These are phyloP conservation scores for Penicillium maclennaniae DNA, from an alignment of 495 filamentous ascomycete genomes.

Conservation along the genomic window DNA sequence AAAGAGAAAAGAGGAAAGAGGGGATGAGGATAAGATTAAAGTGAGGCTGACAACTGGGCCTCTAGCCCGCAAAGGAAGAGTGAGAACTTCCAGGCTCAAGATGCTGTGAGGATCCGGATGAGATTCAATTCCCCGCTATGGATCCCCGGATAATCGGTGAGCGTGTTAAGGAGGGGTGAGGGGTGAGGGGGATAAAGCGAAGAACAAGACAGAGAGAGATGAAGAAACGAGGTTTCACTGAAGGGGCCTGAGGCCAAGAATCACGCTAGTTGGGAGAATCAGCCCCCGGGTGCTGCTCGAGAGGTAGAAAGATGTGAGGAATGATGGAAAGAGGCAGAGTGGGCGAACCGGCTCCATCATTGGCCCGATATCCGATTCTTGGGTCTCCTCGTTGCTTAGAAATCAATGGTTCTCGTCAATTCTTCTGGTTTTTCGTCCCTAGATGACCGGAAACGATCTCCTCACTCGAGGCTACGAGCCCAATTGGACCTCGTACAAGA, in stretches of 20 bases:
- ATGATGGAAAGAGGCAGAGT: conserved; percentile 16
- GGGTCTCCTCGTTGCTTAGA: conserved; percentile 12
- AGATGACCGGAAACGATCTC: neutral
- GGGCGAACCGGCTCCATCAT: conserved; percentile 10
- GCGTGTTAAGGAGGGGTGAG: neutral
- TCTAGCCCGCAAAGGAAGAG: conserved; percentile 11
- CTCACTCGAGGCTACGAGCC: neutral
- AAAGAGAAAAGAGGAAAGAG: neutral
- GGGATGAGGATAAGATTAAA: neutral
- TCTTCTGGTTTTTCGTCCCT: neutral
- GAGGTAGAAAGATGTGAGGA: conserved; percentile 8
- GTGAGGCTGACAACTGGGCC: conserved; percentile 14
- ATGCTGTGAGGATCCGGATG: neutral
- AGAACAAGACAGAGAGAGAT: neutral
- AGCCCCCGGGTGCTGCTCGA: neutral
- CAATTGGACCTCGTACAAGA: neutral
- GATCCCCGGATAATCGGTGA: neutral
- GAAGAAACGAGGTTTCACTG: neutral
- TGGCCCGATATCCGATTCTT: conserved; percentile 11
- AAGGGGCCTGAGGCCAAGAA: conserved; percentile 15
- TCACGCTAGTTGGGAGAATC: no score
- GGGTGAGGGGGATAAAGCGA: neutral
- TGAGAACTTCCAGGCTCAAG: neutral
- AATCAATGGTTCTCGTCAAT: conserved; percentile 4
- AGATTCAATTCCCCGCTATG: neutral